Evolutionary conservation across 352 stramenopile species (phyloP).

Genomic region (Blastocystis sp.): DNA sequence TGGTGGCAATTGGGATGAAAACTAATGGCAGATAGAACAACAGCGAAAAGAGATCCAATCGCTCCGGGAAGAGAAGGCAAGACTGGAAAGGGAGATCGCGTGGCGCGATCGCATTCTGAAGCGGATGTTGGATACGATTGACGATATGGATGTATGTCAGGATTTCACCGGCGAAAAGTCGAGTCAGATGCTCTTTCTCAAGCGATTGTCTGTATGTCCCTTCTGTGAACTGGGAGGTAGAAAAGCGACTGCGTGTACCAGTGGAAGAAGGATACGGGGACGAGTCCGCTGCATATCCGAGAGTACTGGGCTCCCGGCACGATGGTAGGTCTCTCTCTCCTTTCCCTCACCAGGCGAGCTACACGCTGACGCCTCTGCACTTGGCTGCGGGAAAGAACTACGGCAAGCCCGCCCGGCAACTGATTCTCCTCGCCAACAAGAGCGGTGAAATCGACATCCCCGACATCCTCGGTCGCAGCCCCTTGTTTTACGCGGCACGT

Average conservation of each 20-base stretch:
- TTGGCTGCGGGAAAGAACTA: background rate
- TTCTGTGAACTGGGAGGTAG: background rate
- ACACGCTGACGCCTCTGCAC: slow-evolving; percentile 12
- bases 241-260: background rate
- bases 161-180: slow-evolving; percentile 15
- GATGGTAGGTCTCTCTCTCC: background rate
- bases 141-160: background rate
- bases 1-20: too few species aligned
- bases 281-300: slow-evolving; percentile 22
- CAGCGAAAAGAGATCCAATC: background rate
- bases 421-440: background rate
- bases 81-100: background rate
- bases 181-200: background rate
- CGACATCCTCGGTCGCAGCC: slow-evolving; percentile 19
- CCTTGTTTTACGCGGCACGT: slow-evolving; percentile 16
- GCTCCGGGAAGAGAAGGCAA: background rate
- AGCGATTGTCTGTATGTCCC: background rate
- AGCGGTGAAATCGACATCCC: slow-evolving; percentile 25
- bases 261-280: background rate
- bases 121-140: background rate
- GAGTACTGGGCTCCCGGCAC: background rate
- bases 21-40: background rate
- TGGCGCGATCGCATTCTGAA: background rate
- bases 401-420: background rate
- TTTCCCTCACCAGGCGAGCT: background rate